Base-by-base conservation (phyloP, 1,139 yeast species). In the Blastobotrys malaysiensis region DNA sequence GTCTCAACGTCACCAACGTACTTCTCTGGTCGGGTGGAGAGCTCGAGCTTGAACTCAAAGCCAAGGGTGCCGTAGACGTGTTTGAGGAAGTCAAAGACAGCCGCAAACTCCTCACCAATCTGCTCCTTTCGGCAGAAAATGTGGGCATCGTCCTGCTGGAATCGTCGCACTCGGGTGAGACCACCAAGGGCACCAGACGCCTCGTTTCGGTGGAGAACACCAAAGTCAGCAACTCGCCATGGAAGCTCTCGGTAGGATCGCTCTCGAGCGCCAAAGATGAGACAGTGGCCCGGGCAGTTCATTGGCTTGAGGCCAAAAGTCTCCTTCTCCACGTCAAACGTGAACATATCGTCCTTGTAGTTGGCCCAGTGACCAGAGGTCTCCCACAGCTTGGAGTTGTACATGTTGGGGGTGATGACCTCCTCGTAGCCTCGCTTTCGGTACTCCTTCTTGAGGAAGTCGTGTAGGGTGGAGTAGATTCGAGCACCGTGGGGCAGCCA, bases 401-500 rank as follows among this genome's bases (percentile, higher is more conserved):
- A 93, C 96, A 93, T 90, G 75, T 93, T 91, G 64, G 99, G 99
- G 61, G 98, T 90, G 69, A 93, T 91, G 61, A 93, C 98, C 77
- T 93, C 99, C 63, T 93, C 97, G 71, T 86, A 93, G 46, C 97
- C 98, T 75, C 97, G 86, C 73, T 79, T 82, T 70, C 86, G 83
- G 76, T 91, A 91, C 76, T 93, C 96, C 54, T 72, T 70, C 75
- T 95, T 83, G 74, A 93, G 71, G 71, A 88, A 75, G 19, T 86
- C 89, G 63, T 84, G 82, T 70, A 93, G 78, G 50, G 88, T 82
- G 73, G 88, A 88, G 79, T 90, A 93, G 67, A 93, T 90, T 77
- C 98, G 86, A 49, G 99, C 83, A 72, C 99, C 99, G 68, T 93
- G 98, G 52, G 99, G 99, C 66, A 93, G 81, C 97, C 98, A 91